Base-by-base conservation (phyloP, 1,284 basidiomycete species). In the Pyrrhoderma noxium region DNA sequence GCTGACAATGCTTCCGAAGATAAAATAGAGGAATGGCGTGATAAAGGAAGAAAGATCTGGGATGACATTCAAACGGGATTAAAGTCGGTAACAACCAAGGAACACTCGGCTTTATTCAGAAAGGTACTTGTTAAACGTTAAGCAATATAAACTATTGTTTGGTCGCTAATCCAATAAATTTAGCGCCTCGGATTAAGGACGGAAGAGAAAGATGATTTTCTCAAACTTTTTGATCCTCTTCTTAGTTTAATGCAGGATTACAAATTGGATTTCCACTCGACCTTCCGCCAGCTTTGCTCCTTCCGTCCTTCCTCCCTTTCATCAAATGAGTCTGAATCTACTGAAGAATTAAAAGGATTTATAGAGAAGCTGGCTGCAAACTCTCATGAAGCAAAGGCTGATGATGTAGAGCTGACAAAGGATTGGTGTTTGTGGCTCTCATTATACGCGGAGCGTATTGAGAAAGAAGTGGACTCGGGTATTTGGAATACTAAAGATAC, bases 251-350 rank as follows among this genome's bases (percentile, higher is more conserved):
- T 96, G 70, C 74, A 81, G 52, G 64, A 66, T 7, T 79, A 92
- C 59, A 70, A 71, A 45, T 73, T 94, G 16, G 93, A 96, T 67
- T 94, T 92, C 68, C 83, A 92, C 63, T 73, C 76, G 3, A 85
- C 89, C 1, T 88, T 94, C 74, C 80, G 93, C 34, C 70, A 66
- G 3, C 70, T 95, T 1, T 73, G 74, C 3, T 68, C 67, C 39
- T 93, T 94, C 74, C 69, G 68, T n/a, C 76, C 81, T 1, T 67
- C 72, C 8, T 60, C 73, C 50, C 52, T 75, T 11, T 54, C 35
- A 3, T 59, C 63, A 38, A 60, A 62, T 14, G 53, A 53, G 8
- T 44, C 5, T n/a, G 5, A 7, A 8, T 40, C 38, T 22, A 40
- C 63, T 11, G 55, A 59, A 0, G 64, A 66, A 14, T 58, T 80